A percentile compares a stretch with the other conserved stretches of the same genome.
Conservation (phyloP, 2,329 filamentous ascomycete genomes). For the Elsinoe perseae region DNA sequence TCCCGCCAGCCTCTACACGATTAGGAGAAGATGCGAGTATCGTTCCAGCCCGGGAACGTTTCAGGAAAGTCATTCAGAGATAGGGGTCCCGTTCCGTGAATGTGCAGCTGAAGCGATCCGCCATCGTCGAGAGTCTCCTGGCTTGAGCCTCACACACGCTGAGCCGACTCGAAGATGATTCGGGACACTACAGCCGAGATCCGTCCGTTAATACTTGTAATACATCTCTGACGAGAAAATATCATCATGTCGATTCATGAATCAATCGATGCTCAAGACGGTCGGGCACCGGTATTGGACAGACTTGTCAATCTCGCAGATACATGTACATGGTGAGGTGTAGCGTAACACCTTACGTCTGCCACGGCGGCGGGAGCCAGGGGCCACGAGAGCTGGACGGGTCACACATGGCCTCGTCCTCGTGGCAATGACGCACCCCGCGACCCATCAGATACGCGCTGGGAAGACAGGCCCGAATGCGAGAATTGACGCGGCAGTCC, state of each 20-base stretch:
- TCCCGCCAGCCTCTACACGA: background rate
- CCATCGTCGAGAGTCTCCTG: background rate
- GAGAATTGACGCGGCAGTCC: conserved; percentile 2
- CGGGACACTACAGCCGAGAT: conserved; percentile 2
- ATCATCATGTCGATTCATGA: background rate
- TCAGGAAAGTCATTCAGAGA: background rate
- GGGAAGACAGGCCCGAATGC: background rate
- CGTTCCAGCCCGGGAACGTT: background rate
- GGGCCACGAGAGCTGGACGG: background rate
- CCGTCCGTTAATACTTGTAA: conserved; percentile 1
- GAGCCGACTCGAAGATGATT: conserved; percentile 1
- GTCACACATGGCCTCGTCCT: background rate
- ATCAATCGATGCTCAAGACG: background rate
- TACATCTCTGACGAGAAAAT: background rate
- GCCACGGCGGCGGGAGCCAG: background rate
- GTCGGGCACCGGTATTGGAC: background rate
- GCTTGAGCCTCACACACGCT: background rate
- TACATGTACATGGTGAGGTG: background rate
- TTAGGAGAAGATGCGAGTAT: background rate
- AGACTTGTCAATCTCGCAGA: background rate
- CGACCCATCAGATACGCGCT: background rate
- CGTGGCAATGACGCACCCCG: conserved; percentile 17
- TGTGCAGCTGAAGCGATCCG: conserved; percentile 1
- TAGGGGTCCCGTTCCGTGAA: conserved; percentile 1
- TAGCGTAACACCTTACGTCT: background rate